A percentile compares a stretch with the other conserved stretches of the same genome.
These are phyloP conservation scores for Thelonectria olida DNA, from an alignment of 2,329 filamentous ascomycete species.

Conservation along the genomic window DNA sequence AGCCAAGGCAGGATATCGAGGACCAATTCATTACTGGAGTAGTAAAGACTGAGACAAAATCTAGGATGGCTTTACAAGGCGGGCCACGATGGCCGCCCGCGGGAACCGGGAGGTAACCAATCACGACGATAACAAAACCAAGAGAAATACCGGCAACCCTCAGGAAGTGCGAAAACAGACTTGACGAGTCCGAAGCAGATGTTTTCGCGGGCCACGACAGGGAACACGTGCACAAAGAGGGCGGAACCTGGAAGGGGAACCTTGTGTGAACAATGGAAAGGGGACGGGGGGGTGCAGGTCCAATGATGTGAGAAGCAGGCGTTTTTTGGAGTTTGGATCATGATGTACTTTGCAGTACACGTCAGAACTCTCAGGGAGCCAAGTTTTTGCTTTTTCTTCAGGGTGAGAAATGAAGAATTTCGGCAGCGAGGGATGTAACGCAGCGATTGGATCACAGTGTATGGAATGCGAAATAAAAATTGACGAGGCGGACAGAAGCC, in stretches of 20 bases:
- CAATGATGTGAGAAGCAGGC: not conserved
- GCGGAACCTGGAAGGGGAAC: not conserved
- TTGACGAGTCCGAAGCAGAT: not conserved
- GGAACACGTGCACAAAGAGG: not conserved
- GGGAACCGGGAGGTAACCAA: conserved; percentile 40
- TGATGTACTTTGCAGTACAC: not conserved
- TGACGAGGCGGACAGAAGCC: too few species aligned
- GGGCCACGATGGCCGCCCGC: conserved; percentile 47
- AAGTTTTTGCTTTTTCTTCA: not conserved
- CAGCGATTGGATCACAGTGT: not conserved
- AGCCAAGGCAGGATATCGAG: conserved; percentile 44
- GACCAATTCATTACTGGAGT: not conserved
- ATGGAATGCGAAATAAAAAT: not conserved
- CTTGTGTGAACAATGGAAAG: too few species aligned
- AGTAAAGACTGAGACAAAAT: not conserved
- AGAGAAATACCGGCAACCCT: not conserved
- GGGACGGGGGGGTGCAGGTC: too few species aligned
- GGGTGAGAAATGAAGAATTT: not conserved
- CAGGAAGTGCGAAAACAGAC: conserved; percentile 3
- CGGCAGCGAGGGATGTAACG: not conserved
- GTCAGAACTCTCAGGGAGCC: too few species aligned
- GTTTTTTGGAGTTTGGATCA: not conserved
- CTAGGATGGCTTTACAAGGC: conserved; percentile 48
- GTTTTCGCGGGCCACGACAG: not conserved
- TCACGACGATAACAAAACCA: not conserved